Conservation (phyloP, 495 filamentous ascomycete genomes). For the Hyaloscypha hepaticicola region DNA sequence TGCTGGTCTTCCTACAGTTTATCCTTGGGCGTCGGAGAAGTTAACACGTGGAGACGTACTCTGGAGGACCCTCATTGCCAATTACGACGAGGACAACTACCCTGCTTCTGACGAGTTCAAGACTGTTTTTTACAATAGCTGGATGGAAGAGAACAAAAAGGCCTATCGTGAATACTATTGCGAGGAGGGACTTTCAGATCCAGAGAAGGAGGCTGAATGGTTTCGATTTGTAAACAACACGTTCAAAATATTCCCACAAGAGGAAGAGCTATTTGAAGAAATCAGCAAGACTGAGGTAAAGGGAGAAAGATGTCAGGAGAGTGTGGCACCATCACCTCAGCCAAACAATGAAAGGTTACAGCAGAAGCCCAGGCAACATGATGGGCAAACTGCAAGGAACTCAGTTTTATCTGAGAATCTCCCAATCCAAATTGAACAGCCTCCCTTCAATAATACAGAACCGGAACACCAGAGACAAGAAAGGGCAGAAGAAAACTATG, state of each 20-base stretch:
- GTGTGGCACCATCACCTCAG: background rate
- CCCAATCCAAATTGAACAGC: slow-evolving; percentile 7
- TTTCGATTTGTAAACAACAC: slow-evolving; percentile 5
- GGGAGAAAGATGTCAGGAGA: background rate
- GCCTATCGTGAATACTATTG: slow-evolving; percentile 9
- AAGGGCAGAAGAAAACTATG: slow-evolving; percentile 1
- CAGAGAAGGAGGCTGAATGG: slow-evolving; percentile 8
- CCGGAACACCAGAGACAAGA: slow-evolving; percentile 7
- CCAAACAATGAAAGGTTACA: background rate
- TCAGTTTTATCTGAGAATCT: background rate
- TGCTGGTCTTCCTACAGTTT: slow-evolving; percentile 3
- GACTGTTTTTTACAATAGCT: slow-evolving; percentile 2
- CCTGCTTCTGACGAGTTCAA: slow-evolving; percentile 10
- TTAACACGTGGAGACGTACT: slow-evolving; percentile 5
- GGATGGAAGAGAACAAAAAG: slow-evolving; percentile 12
- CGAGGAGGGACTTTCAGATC: slow-evolving; percentile 9
- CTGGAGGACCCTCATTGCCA: slow-evolving; percentile 10
- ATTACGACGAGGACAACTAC: slow-evolving; percentile 7
- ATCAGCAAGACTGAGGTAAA: background rate
- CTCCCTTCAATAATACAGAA: slow-evolving; percentile 9
- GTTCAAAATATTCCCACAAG: background rate
- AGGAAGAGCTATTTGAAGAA: background rate
- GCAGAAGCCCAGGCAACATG: slow-evolving; percentile 1
- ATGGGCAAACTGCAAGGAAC: background rate
- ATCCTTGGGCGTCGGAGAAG: slow-evolving; percentile 7